phyloP scores from a whole-genome alignment of 1,139 yeast species.

The Kazachstania sp. region DNA sequence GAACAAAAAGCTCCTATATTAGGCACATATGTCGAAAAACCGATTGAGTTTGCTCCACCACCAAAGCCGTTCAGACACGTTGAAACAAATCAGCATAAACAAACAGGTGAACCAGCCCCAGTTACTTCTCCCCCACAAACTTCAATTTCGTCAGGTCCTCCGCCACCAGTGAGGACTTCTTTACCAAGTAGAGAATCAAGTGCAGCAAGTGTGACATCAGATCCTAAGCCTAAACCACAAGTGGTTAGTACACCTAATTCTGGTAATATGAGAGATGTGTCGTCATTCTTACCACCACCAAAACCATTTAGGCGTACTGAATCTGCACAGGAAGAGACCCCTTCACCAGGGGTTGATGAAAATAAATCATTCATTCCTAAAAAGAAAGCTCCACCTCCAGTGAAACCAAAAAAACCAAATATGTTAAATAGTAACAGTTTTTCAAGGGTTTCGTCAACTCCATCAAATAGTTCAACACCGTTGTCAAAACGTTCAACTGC shows the following conservation, averaged over 20 bases:
- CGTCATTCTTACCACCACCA: conserved; percentile 20
- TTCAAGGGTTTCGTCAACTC: not conserved
- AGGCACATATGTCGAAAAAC: conserved; percentile 7
- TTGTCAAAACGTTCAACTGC: not conserved
- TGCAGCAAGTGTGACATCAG: not conserved
- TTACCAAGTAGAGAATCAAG: not conserved
- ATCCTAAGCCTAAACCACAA: not conserved
- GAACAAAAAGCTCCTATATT: conserved; percentile 4
- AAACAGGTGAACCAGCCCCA: not conserved
- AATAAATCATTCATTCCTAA: conserved; percentile 2
- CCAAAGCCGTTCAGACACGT: conserved; percentile 9
- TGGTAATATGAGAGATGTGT: conserved; percentile 1
- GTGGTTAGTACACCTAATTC: not conserved
- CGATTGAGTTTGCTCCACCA: conserved; percentile 8
- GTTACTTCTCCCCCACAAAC: not conserved
- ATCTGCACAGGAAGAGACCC: not conserved
- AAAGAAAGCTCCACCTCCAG: conserved; percentile 1
- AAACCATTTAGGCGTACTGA: conserved; percentile 8
- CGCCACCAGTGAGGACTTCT: not conserved
- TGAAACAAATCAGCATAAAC: not conserved
- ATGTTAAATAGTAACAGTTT: not conserved
- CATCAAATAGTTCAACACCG: not conserved
- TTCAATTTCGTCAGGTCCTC: not conserved
- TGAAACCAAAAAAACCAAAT: not conserved
- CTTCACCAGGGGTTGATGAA: not conserved